phyloP scores from a whole-genome alignment of 2,329 filamentous ascomycete genomes.

The Sarocladium kiliense region DNA sequence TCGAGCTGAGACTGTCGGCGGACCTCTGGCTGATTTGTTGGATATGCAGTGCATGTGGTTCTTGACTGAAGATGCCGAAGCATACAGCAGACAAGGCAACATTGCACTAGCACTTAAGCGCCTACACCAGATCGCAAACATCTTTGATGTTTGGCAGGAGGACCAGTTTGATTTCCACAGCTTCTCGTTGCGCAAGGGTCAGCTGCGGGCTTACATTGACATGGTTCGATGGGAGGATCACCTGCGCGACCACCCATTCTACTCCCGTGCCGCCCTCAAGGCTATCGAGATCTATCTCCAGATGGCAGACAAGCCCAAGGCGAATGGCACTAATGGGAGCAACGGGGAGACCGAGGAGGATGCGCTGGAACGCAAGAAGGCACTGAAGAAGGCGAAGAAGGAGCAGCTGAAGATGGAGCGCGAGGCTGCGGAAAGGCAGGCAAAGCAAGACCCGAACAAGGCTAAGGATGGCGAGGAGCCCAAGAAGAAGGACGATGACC shows the following conservation, averaged over 20 bases:
- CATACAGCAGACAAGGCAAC: constrained; percentile 77
- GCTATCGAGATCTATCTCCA: constrained; percentile 77
- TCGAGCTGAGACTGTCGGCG: constrained; percentile 79
- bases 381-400: constrained; percentile 83
- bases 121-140: constrained; percentile 80
- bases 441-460: constrained; percentile 82
- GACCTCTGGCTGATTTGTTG: constrained; percentile 82
- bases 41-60: constrained; percentile 99
- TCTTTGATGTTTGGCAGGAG: constrained; percentile 97
- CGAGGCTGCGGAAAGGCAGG: constrained; percentile 71
- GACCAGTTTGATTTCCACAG: constrained; percentile 99
- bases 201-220: constrained; percentile 89
- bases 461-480: constrained; percentile 57
- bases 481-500: constrained; percentile 90
- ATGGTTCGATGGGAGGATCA: constrained; percentile 97
- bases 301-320: constrained; percentile 66
- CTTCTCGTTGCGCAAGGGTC: constrained; percentile 94
- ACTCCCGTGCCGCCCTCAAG: constrained; percentile 73
- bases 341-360: constrained; percentile 48
- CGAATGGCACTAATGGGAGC: constrained; percentile 57
- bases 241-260: constrained; percentile 89
- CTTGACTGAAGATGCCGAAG: constrained; percentile 89
- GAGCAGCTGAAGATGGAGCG: constrained; percentile 62
- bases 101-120: constrained; percentile 85
- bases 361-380: constrained; percentile 74